Conservation (phyloP, 2,329 filamentous ascomycete species). For the Sordariomycetes sp. region DNA sequence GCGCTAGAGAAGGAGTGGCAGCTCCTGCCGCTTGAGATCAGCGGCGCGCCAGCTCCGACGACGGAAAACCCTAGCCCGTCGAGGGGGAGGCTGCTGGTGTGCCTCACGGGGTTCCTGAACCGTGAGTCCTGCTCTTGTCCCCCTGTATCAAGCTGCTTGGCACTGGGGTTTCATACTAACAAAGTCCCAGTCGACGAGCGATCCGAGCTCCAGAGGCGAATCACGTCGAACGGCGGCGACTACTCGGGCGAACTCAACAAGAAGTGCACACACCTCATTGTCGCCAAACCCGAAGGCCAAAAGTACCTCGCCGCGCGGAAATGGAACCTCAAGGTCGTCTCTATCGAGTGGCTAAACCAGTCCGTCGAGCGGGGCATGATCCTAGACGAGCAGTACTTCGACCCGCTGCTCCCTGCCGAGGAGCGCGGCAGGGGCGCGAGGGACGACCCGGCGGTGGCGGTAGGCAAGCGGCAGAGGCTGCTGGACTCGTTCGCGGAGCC, state of each 20-base stretch:
- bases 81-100: constrained; percentile 31
- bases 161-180: constrained; percentile 4
- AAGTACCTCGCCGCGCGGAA: constrained; percentile 81
- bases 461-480: constrained; percentile 48
- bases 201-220: constrained; percentile 53
- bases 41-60: constrained; percentile 25
- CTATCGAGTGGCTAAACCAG: constrained; percentile 73
- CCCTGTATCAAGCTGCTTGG: not conserved
- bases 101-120: constrained; percentile 44
- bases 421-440: constrained; percentile 64
- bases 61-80: constrained; percentile 11
- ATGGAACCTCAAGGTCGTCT: constrained; percentile 72
- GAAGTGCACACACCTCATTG: constrained; percentile 77
- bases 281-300: constrained; percentile 63
- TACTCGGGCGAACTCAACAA: constrained; percentile 84
- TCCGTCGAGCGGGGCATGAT: constrained; percentile 80
- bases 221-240: constrained; percentile 59
- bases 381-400: constrained; percentile 73
- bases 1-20: constrained; percentile 54
- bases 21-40: constrained; percentile 48
- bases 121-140: constrained; percentile 13
- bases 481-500: constrained; percentile 21
- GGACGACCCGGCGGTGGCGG: constrained; percentile 27
- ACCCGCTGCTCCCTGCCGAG: constrained; percentile 55
- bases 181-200: constrained; percentile 44